Evolutionary conservation across 305 asterid genomes (phyloP), one percentile per base, ranked within the genome.

Genomic region (Nicotiana rustica): DNA sequence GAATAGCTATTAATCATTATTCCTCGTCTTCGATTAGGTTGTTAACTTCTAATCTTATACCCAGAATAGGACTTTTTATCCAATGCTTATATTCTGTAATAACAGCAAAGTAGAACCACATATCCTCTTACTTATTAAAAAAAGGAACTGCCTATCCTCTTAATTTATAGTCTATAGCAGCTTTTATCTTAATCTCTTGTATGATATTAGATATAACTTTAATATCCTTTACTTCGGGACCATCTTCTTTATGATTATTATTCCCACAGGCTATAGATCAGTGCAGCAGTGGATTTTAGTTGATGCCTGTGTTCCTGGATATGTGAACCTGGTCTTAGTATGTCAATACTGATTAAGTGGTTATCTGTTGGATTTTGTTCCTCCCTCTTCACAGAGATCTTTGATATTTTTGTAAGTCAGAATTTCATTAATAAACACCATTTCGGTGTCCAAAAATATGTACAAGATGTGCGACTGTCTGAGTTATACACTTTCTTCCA

Each of bases 131-230:
- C 10, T 5, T 36, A 36, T 36, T 1, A 36, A 38, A 6, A 38
- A 38, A 38, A 6, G 44, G 61, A 66, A 71, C 38, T 18, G 17
- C 61, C 33, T 71, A 19, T 71, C 78, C 78, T 71, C 36, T 70
- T 73, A 71, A 71, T 71, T 71, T 47, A 49, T 49, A 73, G 41
- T 75, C 79, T 75, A 52, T 14, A 49, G 64, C 25, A 25, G 79
- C 64, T 75, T 75, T 75, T 62, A 75, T 75, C 47, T 75, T 49
- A 49, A 73, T 73, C 44, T 49, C 44, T 49, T 49, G 79, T 49
- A 73, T 73, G 79, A 73, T 73, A 19, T 71, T 71, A 47, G 61
- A 36, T 47, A 47, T 14, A 49, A 52, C 15, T 75, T 14, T 14
- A 52, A 14, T 73, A 47, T 29, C 41, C 21, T 75, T 18, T 29